These are phyloP conservation scores for Scheffersomyces amazonensis DNA, from an alignment of 805 yeast species.

Conservation along the genomic window DNA sequence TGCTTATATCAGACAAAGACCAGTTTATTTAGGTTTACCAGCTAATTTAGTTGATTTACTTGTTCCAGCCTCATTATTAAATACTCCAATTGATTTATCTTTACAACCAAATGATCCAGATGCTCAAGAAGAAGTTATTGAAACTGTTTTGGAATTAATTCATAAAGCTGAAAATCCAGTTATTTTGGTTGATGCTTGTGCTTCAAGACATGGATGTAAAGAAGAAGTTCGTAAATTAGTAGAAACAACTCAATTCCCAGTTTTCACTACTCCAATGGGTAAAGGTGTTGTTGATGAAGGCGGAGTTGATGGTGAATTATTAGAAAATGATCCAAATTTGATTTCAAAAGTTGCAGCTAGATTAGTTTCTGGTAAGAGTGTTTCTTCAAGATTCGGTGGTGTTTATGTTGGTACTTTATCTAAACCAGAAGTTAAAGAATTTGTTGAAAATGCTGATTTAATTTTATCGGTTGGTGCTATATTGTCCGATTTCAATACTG, in stretches of 20 bases:
- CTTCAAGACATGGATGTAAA: constrained; percentile 36
- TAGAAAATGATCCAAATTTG: constrained; percentile 22
- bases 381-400: constrained; percentile 33
- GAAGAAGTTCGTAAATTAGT: constrained; percentile 30
- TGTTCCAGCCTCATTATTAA: constrained; percentile 33
- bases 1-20: constrained; percentile 36
- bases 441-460: constrained; percentile 36
- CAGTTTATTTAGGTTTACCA: constrained; percentile 39
- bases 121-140: constrained; percentile 35
- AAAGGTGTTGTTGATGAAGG: constrained; percentile 37
- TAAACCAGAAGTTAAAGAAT: constrained; percentile 32
- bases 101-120: constrained; percentile 31
- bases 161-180: constrained; percentile 28
- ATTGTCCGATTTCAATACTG: constrained; percentile 40
- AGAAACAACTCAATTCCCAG: constrained; percentile 39
- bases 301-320: constrained; percentile 26
- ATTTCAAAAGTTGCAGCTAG: constrained; percentile 19
- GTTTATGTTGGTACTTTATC: constrained; percentile 39
- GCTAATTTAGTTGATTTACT: constrained; percentile 36
- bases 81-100: constrained; percentile 33
- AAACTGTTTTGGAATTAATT: constrained; percentile 23
- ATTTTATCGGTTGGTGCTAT: constrained; percentile 36
- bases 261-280: constrained; percentile 40
- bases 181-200: constrained; percentile 40
- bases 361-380: constrained; percentile 15